Evolutionary conservation across 1,139 yeast species (phyloP), one percentile per base, ranked within the genome.

Genomic region (Eremothecium cymbalariae): DNA sequence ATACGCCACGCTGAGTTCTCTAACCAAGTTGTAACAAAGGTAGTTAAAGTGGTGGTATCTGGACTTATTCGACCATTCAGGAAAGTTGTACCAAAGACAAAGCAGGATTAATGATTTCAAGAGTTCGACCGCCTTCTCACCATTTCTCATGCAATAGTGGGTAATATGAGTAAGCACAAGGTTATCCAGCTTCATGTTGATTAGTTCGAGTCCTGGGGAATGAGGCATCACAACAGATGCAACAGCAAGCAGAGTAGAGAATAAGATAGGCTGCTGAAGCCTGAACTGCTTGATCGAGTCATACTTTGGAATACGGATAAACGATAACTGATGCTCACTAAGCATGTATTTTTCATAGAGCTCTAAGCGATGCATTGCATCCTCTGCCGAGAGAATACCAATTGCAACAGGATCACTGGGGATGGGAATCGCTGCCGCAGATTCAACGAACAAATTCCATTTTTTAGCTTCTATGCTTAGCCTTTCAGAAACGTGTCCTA

Each of bases 31-130:
- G n/a, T 79, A 74, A 33, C 86, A 73, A 18, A 83, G 61, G 7
- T 74, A 66, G 37, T 77, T 74, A 44, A 83, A 66, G 37, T 84
- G 60, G 53, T 83, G 93, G 45, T 78, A 77, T 34, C 94, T 71
- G 40, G 93, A 72, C 48, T 81, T 82, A 45, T 77, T 81, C 44
- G 82, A 81, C 46, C 83, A 63, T 56, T 84, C 95, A 0, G 94
- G 85, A 5, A 84, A 74, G 45, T 81, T 83, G 54, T 84, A 84
- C 94, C 95, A 86, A 22, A 78, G 57, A 25, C 81, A 70, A 35
- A 82, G 60, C 3, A 83, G 50, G 18, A 82, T 50, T 31, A 82
- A 59, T 13, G 79, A 63, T 52, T 80, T 77, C 27, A 84, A 60
- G 33, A 84, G 59, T 51, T 83, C 90, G 16, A 77, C 62, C 6